Evolutionary conservation across 495 filamentous ascomycete genomes (phyloP).

Genomic region (Trichoderma erinaceum): DNA sequence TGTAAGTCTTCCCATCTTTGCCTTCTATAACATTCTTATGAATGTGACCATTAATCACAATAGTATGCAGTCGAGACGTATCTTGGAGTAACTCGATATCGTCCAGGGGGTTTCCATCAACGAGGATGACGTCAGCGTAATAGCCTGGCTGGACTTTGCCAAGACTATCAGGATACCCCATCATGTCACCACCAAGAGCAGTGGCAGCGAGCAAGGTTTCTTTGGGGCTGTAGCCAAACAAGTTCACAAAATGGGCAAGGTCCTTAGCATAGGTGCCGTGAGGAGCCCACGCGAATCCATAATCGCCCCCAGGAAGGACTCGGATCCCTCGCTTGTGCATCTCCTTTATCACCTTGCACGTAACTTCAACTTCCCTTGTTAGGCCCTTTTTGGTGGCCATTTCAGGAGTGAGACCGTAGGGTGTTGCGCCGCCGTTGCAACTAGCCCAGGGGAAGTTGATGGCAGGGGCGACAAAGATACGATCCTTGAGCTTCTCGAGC

Average conservation of each 20-base stretch:
- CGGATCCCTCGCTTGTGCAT: constrained; percentile 45
- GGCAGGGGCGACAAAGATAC: constrained; percentile 42
- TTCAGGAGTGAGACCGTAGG: constrained; percentile 41
- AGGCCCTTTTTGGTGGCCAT: constrained; percentile 43
- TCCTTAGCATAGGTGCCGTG: constrained; percentile 48
- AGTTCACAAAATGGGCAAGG: constrained; percentile 45
- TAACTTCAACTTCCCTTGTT: constrained; percentile 37
- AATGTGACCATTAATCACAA: constrained; percentile 24
- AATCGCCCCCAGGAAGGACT: constrained; percentile 47
- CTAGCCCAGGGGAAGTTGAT: constrained; percentile 43
- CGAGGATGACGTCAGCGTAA: constrained; percentile 43
- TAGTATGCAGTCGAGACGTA: constrained; percentile 36
- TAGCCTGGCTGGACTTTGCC: constrained; percentile 44
- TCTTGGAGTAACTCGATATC: constrained; percentile 44
- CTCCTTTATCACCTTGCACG: constrained; percentile 37
- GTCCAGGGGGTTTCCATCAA: constrained; percentile 44
- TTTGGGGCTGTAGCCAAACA: constrained; percentile 45
- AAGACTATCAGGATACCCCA: constrained; percentile 36
- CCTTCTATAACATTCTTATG: neutral
- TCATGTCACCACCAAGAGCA: constrained; percentile 40
- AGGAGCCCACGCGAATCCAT: constrained; percentile 49
- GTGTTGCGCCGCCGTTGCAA: constrained; percentile 29
- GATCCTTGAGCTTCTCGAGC: constrained; percentile 40
- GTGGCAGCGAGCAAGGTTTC: constrained; percentile 46
- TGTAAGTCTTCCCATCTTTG: no score